Evolutionary conservation across 2,329 filamentous ascomycete genomes (phyloP), one percentile per base, ranked within the genome.

Genomic region (Hypomyces rosellus): DNA sequence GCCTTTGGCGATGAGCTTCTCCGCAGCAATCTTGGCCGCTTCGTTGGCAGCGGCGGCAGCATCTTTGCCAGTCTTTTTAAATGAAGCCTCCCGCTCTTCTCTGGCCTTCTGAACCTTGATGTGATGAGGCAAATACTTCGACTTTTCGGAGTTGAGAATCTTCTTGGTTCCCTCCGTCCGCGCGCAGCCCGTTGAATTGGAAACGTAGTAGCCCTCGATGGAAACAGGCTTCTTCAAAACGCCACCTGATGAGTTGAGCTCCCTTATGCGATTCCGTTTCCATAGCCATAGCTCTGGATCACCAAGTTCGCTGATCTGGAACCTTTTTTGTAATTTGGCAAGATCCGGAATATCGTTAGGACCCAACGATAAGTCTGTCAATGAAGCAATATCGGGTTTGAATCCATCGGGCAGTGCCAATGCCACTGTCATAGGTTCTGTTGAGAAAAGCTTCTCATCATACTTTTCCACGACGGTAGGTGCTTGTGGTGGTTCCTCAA

Each of bases 131-230:
- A 99, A 78, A 65, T 99, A 99, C 65, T 96, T 96, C 25, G 91
- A 96, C 74, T 99, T 99, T 67, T 99, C 93, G 0, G 89, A 89
- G 66, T 99, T 95, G 55, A 95, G 79, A 50, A 99, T 97, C 74
- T 92, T 95, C 74, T 95, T 92, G 61, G 90, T 84, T 25, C 90
- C 91, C 71, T 99, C 91, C 0, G 93, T 96, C 50, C 93, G 82
- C 50, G 93, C 93, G 59, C 84, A 88, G 34, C 93, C 93, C 9
- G 89, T 89, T 1, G 77, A 55, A 58, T 96, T 99, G 0, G 88
- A 83, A 38, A 96, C 88, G 63, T 96, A 97, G 61, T 85, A 85
- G 16, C 81, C 82, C 33, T 76, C 75, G 41, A 85, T 83, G 15
- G 63, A 62, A 14, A 75, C 67, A 1, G 74, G 61, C 4, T 56